A percentile compares a stretch with the other conserved stretches of the same genome.
Conservation (phyloP, 2,329 filamentous ascomycete species). For the Ophiostoma novo-ulmi region DNA sequence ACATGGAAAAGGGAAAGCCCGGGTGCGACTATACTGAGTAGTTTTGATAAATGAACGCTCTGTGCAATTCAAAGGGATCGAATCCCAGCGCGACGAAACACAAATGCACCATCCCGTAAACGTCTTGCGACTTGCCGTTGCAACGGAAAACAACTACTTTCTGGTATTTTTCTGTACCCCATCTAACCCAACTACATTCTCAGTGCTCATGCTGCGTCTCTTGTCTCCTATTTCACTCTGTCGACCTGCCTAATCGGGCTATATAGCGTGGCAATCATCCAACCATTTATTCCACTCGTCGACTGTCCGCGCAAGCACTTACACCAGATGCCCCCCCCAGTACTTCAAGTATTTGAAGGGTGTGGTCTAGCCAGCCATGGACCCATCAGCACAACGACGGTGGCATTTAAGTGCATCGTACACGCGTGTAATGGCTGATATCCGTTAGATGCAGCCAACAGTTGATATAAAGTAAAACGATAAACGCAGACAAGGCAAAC, state of each 20-base stretch:
- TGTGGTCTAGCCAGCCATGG: not conserved
- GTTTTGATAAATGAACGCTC: not conserved
- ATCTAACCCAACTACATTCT: not conserved
- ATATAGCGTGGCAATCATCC: not conserved
- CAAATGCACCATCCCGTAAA: not conserved
- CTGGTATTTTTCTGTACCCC: not conserved
- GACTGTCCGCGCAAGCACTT: not conserved
- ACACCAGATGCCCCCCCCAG: not conserved
- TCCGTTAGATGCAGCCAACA: not conserved
- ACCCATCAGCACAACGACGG: not conserved
- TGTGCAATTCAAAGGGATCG: not conserved
- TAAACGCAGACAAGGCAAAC: not conserved
- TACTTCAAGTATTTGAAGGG: not conserved
- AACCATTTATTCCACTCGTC: not conserved
- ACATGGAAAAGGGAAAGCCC: not conserved
- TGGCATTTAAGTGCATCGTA: not conserved
- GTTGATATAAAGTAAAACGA: not conserved
- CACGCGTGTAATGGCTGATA: not conserved
- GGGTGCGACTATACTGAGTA: not conserved
- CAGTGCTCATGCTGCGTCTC: not conserved
- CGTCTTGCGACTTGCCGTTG: slow-evolving; percentile 6
- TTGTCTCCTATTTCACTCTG: not conserved
- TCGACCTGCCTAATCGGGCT: not conserved
- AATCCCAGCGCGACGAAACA: not conserved
- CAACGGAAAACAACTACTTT: not conserved